Evolutionary conservation across 1,284 basidiomycete genomes (phyloP).

Genomic region (Irpex sp.): DNA sequence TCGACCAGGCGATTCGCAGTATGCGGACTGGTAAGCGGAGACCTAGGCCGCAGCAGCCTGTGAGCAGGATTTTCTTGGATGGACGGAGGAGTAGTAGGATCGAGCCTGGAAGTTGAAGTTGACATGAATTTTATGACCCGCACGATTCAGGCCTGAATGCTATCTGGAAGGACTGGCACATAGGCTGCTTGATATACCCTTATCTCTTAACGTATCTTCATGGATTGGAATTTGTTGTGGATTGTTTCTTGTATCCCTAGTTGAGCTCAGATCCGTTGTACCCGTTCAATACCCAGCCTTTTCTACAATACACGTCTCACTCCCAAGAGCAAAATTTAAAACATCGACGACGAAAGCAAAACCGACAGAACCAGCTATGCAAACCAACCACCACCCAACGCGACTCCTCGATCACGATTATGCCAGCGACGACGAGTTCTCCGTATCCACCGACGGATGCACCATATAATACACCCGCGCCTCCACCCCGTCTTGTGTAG

Average conservation of each 20-base stretch:
- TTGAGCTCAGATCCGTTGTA: not conserved
- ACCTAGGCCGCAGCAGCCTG: slow-evolving; percentile 43
- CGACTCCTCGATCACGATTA: slow-evolving; percentile 4
- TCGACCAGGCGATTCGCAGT: slow-evolving; percentile 81
- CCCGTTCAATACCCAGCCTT: not conserved
- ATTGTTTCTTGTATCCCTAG: not conserved
- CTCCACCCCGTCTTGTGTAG: slow-evolving; percentile 43
- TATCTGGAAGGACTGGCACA: too few relatives aligned
- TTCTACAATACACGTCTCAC: not conserved
- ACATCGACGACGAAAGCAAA: not conserved
- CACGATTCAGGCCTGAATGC: too few relatives aligned
- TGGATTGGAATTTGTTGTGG: not conserved
- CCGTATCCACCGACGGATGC: slow-evolving; percentile 76
- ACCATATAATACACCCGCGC: slow-evolving; percentile 77
- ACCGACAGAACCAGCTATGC: not conserved
- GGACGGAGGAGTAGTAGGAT: slow-evolving; percentile 46
- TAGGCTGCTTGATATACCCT: not conserved
- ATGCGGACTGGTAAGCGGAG: slow-evolving; percentile 68
- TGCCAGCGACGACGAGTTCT: slow-evolving; percentile 37
- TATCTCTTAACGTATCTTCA: not conserved
- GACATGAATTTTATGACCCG: not conserved
- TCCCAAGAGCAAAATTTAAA: not conserved
- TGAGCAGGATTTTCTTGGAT: slow-evolving; percentile 82
- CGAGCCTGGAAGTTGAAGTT: slow-evolving; percentile 24
- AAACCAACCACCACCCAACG: not conserved